A percentile compares a stretch with the other conserved stretches of the same genome.
These are phyloP conservation scores for Apiospora rasikravindrae DNA, from an alignment of 2,329 filamentous ascomycete species.

Conservation along the genomic window DNA sequence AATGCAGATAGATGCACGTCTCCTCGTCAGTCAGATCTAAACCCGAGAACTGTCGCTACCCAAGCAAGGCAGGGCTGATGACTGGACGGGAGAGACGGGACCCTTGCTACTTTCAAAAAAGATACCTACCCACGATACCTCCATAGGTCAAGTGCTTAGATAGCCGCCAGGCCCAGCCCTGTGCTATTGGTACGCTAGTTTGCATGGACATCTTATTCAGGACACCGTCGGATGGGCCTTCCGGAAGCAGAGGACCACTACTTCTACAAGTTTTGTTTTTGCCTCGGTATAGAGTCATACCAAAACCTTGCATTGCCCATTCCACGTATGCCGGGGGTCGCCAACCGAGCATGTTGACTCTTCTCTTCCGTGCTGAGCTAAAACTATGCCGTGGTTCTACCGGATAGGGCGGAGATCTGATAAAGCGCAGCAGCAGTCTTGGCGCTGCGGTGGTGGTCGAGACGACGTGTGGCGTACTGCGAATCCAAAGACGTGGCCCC, in stretches of 20 bases:
- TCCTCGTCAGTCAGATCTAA: background rate
- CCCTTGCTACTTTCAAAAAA: no score
- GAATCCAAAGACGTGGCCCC: background rate
- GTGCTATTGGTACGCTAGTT: conserved; percentile 1
- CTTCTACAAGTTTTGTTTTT: background rate
- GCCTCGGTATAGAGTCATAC: conserved; percentile 13
- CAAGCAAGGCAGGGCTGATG: background rate
- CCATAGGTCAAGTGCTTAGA: background rate
- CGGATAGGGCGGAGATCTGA: background rate
- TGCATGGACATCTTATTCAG: background rate
- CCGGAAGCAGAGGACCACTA: background rate
- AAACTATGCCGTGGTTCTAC: conserved; percentile 9
- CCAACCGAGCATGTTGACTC: background rate
- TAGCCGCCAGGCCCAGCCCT: conserved; percentile 9
- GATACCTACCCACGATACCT: background rate
- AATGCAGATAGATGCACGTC: background rate
- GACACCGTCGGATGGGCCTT: background rate
- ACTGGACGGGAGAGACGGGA: background rate
- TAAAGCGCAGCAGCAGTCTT: background rate
- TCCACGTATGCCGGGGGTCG: background rate
- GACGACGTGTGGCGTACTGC: conserved; percentile 3
- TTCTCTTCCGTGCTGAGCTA: background rate
- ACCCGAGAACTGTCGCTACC: background rate
- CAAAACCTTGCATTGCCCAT: background rate
- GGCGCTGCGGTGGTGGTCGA: background rate